Base-by-base conservation (phyloP, 140 eudicot species). In the Senecio squalidus region DNA sequence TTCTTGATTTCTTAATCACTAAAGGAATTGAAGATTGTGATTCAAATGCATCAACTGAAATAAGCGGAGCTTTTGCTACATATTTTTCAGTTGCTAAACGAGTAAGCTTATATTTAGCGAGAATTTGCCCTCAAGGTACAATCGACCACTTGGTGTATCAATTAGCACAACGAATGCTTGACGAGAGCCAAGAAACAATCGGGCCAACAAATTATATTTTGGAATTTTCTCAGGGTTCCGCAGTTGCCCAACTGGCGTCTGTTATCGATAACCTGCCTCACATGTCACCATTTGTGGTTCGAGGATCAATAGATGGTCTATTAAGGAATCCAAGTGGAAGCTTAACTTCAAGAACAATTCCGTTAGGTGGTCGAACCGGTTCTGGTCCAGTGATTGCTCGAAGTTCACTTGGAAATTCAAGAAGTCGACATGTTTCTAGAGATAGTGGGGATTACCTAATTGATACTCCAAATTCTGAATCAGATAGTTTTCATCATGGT, bases 11-110 rank as follows among this genome's bases (percentile, higher is more conserved):
- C 71, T 69, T 90, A 70, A 85, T 90, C 56, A 80, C 90, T 0
- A 90, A 90, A 78, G 97, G 97, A 31, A 90, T 90, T 51, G 95
- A 90, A 76, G 97, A 90, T 52, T 85, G 97, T 64, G 97, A 90
- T 76, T 90, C 97, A 16, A 90, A 80, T 67, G 94, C 97, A 11
- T 89, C 97, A 17, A 80, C 97, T 15, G 97, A 89, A 85, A 89
- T 89, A 61, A 82, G 85, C 48, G 97, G 97, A 40, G 97, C 90
- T 24, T 90, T 90, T 69, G 95, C 97, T 23, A 90, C 97, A 5
- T 90, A 90, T 55, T 90, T 85, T 62, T 85, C 90, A 1, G 97
- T 90, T 33, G 97, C 97, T 27, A 90, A 90, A 73, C 81, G 97
- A 53, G 90, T 90, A 61, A 80, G 97, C 64, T 80, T 90, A 55